Conservation (phyloP, 1,284 basidiomycete genomes). For the Malassezia vespertilionis region DNA sequence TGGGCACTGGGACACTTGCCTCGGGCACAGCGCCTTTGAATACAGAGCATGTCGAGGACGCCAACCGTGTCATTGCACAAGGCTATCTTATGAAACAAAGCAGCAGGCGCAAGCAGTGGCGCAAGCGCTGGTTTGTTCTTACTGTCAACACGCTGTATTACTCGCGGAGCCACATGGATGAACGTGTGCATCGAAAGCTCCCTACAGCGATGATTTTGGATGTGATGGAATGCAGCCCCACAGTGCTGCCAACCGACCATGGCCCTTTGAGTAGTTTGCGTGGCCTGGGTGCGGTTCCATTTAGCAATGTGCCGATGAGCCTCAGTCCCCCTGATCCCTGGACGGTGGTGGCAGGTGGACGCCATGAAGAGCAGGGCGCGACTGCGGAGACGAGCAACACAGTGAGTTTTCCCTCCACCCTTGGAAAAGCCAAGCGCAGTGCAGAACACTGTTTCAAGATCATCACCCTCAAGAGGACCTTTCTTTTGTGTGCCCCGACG, state of each 20-base stretch:
- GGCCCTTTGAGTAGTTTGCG: conserved; percentile 5
- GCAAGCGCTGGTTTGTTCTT: conserved; percentile 58
- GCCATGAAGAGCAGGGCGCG: neutral
- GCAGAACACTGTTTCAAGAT: conserved; percentile 24
- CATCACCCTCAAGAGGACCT: conserved; percentile 80
- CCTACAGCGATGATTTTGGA: conserved; percentile 76
- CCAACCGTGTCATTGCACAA: conserved; percentile 47
- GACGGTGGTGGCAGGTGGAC: too few species aligned
- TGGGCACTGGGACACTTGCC: neutral
- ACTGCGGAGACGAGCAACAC: neutral
- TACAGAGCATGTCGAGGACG: conserved; percentile 17
- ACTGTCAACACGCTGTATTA: conserved; percentile 47
- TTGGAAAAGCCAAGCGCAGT: neutral
- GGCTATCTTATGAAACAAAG: conserved; percentile 97
- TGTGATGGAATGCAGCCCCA: conserved; percentile 63
- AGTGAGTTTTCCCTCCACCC: neutral
- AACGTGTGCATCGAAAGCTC: conserved; percentile 73
- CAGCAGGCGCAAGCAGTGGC: conserved; percentile 80
- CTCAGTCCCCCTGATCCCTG: neutral
- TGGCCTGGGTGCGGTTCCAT: neutral
- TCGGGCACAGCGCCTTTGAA: too few species aligned
- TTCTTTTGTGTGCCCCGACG: conserved; percentile 79
- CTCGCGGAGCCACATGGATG: conserved; percentile 53
- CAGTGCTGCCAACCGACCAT: neutral
- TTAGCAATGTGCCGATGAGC: neutral